Evolutionary conservation across 345 rosid genomes (phyloP).

Genomic region (Salix viminalis): DNA sequence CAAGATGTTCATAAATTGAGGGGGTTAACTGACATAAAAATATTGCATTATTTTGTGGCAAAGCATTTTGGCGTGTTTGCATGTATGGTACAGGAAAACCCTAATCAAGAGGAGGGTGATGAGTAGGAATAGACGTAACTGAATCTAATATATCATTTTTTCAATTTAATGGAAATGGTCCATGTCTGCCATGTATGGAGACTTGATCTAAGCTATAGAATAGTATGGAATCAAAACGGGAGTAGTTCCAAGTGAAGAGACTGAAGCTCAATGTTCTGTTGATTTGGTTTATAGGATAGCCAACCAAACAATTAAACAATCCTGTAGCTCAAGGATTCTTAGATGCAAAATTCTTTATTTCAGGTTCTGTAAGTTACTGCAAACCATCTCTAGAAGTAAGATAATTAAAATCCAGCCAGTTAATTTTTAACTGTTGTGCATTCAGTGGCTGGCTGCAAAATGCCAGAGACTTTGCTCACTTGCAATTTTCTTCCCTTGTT

Average conservation of each 20-base stretch:
- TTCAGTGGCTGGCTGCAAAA: not conserved
- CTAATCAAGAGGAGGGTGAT: no score
- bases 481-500: not conserved
- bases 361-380: not conserved
- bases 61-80: no score
- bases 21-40: not conserved
- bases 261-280: no score
- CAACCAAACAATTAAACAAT: not conserved
- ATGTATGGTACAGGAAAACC: no score
- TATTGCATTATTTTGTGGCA: not conserved
- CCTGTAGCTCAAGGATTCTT: not conserved
- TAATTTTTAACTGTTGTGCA: not conserved
- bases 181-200: no score
- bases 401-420: not conserved
- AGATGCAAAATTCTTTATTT: not conserved
- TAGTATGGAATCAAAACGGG: no score
- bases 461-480: not conserved
- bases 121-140: no score
- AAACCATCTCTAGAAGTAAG: not conserved
- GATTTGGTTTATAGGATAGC: no score
- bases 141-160: no score
- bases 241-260: no score
- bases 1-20: not conserved
- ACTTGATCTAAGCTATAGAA: no score
- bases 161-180: no score